Base-by-base conservation (phyloP, 2,329 filamentous ascomycete genomes). In the Lasiodiplodia theobromae region DNA sequence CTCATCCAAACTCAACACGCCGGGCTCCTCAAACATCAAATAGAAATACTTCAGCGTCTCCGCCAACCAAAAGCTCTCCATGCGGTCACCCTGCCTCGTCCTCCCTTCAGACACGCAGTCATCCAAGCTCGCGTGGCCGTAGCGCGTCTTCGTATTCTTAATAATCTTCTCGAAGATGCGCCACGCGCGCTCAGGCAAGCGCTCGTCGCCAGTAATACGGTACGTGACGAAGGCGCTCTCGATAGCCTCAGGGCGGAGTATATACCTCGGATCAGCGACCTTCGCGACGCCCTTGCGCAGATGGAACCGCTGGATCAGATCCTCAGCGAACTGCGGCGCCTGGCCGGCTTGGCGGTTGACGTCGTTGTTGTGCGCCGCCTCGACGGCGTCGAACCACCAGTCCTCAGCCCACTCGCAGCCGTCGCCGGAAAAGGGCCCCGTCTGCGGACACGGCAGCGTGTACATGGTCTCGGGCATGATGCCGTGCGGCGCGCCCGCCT, bases 381-480 rank as follows among this genome's bases (percentile, higher is more conserved):
- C 66, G 38, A 68, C 86, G 2, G 87, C 86, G 76, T 89, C 87
- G 0, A 87, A 84, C 82, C 86, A 88, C n/a, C 75, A 75, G 3
- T 81, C 80, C 70, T 88, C 84, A 70, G 88, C 80, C 87, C 87
- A 89, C 21, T 77, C 75, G 72, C 87, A 89, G 10, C 73, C 16
- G 67, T 75, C 56, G 58, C 75, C 75, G 25, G 69, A 38, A 8
- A 38, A 44, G n/a, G 57, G 57, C 12, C 57, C 57, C 71, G 54
- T 74, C 66, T 75, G 16, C 12, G 73, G 68, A 74, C 88, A 90
- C 5, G 85, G 81, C 23, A 86, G 74, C 53, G 88, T 78, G 47
- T 83, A 78, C 73, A 87, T 88, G 57, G 81, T 76, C 74, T 90
- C 88, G 1, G 88, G 87, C 87, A 90, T 90, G 69, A 90, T 85